A percentile compares a stretch with the other conserved stretches of the same genome.
These are phyloP conservation scores for Backusella morwellensis DNA, from an alignment of 192 early-diverging fungal genomes.

Conservation along the genomic window DNA sequence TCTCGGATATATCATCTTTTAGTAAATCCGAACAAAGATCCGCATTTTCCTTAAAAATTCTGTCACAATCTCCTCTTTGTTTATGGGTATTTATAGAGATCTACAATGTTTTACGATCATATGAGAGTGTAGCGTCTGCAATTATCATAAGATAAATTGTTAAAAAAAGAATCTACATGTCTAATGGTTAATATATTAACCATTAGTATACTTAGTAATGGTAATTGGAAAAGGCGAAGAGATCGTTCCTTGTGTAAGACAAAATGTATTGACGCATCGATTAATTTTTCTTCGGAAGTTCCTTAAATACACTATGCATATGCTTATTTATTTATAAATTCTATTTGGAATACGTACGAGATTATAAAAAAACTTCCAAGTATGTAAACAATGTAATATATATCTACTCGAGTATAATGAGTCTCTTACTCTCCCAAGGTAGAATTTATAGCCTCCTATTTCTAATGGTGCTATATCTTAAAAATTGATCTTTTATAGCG, in stretches of 20 bases:
- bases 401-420: not conserved
- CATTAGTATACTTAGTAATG: not conserved
- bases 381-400: not conserved
- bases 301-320: not conserved
- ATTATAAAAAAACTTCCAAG: not conserved
- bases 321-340: not conserved
- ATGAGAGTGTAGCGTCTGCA: not conserved
- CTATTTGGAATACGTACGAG: not conserved
- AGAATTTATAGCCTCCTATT: not conserved
- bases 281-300: not conserved
- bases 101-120: not conserved
- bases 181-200: not conserved
- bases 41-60: not conserved
- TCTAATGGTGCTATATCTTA: not conserved
- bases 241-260: not conserved
- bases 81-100: not conserved
- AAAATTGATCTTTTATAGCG: not conserved
- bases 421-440: not conserved
- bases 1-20: not conserved
- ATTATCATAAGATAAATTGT: not conserved
- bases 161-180: not conserved
- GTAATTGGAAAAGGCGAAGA: not conserved
- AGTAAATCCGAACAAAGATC: not conserved
- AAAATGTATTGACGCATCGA: not conserved
- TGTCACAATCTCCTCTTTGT: not conserved